Evolutionary conservation across 1,284 basidiomycete genomes (phyloP), one percentile per base, ranked within the genome.

Genomic region (Schizophyllum commune): DNA sequence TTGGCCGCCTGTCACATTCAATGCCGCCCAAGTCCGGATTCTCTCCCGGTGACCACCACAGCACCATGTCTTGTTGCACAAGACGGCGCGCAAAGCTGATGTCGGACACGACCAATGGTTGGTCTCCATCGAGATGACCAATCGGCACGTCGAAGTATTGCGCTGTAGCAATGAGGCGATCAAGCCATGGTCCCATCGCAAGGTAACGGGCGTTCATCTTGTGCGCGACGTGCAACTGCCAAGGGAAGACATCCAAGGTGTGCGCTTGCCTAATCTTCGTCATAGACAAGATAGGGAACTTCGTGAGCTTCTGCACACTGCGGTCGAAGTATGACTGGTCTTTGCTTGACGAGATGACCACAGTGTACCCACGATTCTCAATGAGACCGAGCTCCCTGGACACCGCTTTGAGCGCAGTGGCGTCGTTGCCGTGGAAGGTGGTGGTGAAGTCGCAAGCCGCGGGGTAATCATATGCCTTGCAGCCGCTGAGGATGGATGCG

Each of bases 11-110:
- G 72, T 99, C 97, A 58, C 93, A 86, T 71, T 99, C 95, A 57
- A 89, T 83, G 1, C 97, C 97, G 53, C 97, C 97, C 0, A 99
- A 81, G 74, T 99, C 97, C 3, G 97, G 96, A n/a, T 83, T 83
- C 39, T 91, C 86, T 4, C 88, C 85, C 0, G 89, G 83, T 3
- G 96, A 96, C 97, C 97, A 99, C 97, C 97, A 99, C 1, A 99
- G 78, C 1, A 98, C 79, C 72, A 93, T 88, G 70, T 99, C 97
- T 65, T 97, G 92, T 60, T 88, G 86, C 58, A 87, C 78, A 55
- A 99, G 77, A 21, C 92, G 84, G 22, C 96, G 86, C 0, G 96
- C 92, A 70, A 98, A 96, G 66, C 89, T 92, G 62, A 99, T 82
- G 68, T 99, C 97, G 1, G 94, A 87, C 33, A 97, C 80, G 67